Percentiles rank a stretch among this genome's conserved stretches.
These are phyloP conservation scores for Naumovozyma dairenensis DNA, from an alignment of 805 yeast species.

Conservation along the genomic window DNA sequence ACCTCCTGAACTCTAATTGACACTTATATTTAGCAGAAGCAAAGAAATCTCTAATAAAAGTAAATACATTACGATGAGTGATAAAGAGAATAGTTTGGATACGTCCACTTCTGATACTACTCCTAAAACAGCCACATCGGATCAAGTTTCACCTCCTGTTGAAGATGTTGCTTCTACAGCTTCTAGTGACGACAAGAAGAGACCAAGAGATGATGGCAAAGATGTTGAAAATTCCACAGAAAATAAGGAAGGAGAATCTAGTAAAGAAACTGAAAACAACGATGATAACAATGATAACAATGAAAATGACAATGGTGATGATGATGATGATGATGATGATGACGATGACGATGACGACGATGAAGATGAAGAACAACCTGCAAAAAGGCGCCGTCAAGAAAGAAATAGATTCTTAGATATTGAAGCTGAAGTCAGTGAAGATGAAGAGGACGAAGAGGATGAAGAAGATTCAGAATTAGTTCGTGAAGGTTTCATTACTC, in stretches of 20 bases:
- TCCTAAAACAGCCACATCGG: neutral
- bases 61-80: neutral
- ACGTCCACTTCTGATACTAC: neutral
- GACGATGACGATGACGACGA: constrained; percentile 56
- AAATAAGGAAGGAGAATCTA: neutral
- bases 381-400: constrained; percentile 37
- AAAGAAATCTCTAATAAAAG: no score
- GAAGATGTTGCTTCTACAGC: neutral
- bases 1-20: no score
- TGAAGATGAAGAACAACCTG: constrained; percentile 37
- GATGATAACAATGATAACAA: constrained; percentile 20
- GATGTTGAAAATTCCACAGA: neutral
- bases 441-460: constrained; percentile 85
- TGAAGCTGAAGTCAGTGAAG: constrained; percentile 97
- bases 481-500: constrained; percentile 69
- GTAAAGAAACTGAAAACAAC: neutral
- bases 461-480: constrained; percentile 86
- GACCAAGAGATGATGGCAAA: neutral
- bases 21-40: no score
- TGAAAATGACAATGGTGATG: constrained; percentile 35
- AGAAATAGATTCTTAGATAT: constrained; percentile 92
- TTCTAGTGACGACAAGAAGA: neutral
- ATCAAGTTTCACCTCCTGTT: neutral
- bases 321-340: constrained; percentile 39
- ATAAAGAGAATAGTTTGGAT: no score